Base-by-base conservation (phyloP, 345 rosid genomes). In the Populus alba region DNA sequence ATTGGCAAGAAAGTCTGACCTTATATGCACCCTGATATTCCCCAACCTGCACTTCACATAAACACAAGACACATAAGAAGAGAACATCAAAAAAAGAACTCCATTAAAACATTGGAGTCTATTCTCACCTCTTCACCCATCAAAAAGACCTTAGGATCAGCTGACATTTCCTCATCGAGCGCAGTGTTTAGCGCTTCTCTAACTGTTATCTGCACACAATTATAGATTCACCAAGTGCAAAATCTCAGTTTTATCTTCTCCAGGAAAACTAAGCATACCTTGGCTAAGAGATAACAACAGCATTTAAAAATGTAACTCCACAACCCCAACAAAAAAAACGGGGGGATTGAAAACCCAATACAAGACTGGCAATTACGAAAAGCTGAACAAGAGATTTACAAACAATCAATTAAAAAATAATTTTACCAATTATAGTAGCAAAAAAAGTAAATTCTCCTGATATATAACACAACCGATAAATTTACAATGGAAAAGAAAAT, bases 11-110 rank as follows among this genome's bases (percentile, higher is more conserved):
- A 68, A 73, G 57, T 13, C 88, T 85, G 74, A 93, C 99, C 99
- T 95, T 95, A 88, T 95, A 93, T n/a, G 98, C 98, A 82, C 97
- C 98, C 78, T 95, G 97, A 83, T 95, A 95, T 87, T 95, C 98
- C 70, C 99, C 98, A 76, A 95, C 99, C 98, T 95, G 89, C 82
- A 85, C 18, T 73, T 31, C 68, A 72, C 74, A 51, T 11, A 76
- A 41, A 59, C 33, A 71, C 41, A 66, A 69, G 27, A 10, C 12
- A 72, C n/a, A 47, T 35, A 38, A 77, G 75, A 74, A 12, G 47
- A 49, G 6, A 66, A 68, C 27, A 37, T 35, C 7, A 25, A 76
- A 27, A 71, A 3, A 45, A 39, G 6, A 66, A 51, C 70, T 8
- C 43, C 66, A 75, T 20, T 68, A 31, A 62, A 43, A 38, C n/a